phyloP scores from a whole-genome alignment of 345 rosid genomes.

The Euphorbia peplus region DNA sequence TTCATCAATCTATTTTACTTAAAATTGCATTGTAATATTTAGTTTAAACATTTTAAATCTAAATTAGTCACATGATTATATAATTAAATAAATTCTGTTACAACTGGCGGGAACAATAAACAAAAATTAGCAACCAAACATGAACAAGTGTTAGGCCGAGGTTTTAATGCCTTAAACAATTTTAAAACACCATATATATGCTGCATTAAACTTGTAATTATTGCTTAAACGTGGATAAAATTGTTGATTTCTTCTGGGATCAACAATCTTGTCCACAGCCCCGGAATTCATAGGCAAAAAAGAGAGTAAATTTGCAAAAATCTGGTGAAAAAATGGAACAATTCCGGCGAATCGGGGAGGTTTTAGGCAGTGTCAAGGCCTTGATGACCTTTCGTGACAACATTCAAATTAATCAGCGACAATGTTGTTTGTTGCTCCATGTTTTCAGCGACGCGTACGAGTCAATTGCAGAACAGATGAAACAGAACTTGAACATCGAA shows the following conservation, averaged over 20 bases:
- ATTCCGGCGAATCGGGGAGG: constrained; percentile 29
- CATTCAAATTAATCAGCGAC: constrained; percentile 29
- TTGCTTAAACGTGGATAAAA: neutral
- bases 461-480: constrained; percentile 25
- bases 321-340: constrained; percentile 17
- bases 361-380: constrained; percentile 25
- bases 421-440: constrained; percentile 24
- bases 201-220: neutral
- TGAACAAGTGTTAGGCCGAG: constrained; percentile 8
- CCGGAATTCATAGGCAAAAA: neutral
- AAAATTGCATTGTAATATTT: neutral
- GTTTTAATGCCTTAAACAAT: neutral
- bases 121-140: neutral
- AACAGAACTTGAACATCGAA: constrained; percentile 26
- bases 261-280: neutral
- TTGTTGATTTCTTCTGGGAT: neutral
- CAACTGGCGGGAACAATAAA: neutral
- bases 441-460: constrained; percentile 20
- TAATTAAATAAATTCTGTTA: constrained; percentile 7
- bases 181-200: neutral
- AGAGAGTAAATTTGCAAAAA: constrained; percentile 1
- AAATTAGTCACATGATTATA: neutral
- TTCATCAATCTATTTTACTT: neutral
- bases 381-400: constrained; percentile 26
- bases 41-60: neutral